Evolutionary conservation across 306 rosid genomes (phyloP).

Genomic region (Betula pendula): DNA sequence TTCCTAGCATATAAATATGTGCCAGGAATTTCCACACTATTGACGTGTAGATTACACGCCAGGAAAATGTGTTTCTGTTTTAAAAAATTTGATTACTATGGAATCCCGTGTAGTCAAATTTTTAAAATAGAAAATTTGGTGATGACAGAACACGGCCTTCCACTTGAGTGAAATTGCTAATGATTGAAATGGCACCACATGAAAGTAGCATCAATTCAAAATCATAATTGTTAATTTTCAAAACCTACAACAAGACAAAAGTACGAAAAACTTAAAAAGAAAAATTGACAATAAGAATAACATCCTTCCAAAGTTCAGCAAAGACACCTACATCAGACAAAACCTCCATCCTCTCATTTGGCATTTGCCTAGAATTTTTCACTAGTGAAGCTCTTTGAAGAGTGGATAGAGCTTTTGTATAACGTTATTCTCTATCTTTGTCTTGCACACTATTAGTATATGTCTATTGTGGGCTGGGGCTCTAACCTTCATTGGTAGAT

Average conservation of each 20-base stretch:
- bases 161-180: slow-evolving; percentile 56
- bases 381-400: slow-evolving; percentile 81
- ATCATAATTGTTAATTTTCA: slow-evolving; percentile 64
- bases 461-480: no score
- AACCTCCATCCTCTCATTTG: slow-evolving; percentile 77
- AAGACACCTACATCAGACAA: slow-evolving; percentile 56
- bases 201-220: slow-evolving; percentile 69
- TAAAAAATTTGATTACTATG: no score
- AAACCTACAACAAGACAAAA: slow-evolving; percentile 49
- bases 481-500: no score
- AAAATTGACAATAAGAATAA: background rate
- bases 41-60: no score
- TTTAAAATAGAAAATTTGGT: no score
- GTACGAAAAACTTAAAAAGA: background rate
- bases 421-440: no score
- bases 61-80: no score
- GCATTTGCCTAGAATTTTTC: slow-evolving; percentile 93
- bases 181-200: slow-evolving; percentile 65
- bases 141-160: slow-evolving; percentile 88
- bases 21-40: no score
- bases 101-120: no score
- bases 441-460: no score
- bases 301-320: background rate
- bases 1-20: no score
- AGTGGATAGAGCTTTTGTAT: slow-evolving; percentile 77